These are phyloP conservation scores for Fraxinus excelsior DNA, from an alignment of 257 asterid genomes.

Conservation along the genomic window DNA sequence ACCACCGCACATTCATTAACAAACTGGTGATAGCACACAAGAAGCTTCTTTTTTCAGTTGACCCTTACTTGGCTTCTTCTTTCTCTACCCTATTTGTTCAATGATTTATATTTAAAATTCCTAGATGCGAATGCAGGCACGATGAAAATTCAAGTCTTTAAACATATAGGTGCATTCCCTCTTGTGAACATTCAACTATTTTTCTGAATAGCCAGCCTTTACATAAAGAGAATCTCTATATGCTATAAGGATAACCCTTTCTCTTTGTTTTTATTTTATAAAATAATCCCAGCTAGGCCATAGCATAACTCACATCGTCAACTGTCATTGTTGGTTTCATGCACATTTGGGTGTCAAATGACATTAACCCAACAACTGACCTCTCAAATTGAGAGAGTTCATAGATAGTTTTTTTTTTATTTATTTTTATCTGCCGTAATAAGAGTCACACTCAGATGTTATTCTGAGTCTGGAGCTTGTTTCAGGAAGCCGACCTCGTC, in stretches of 20 bases:
- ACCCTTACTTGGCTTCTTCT: constrained; percentile 10
- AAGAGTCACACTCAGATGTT: constrained; percentile 24
- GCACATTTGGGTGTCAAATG: not conserved
- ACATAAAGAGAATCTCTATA: not conserved
- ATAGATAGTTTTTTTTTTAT: not conserved
- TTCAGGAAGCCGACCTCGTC: constrained; percentile 83
- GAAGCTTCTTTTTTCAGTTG: constrained; percentile 1
- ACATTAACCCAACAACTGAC: not conserved
- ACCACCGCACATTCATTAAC: not conserved
- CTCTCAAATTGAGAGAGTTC: not conserved
- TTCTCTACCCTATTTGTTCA: constrained; percentile 15
- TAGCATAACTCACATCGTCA: not conserved
- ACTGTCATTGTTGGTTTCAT: not conserved
- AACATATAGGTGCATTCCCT: constrained; percentile 6
- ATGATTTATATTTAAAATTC: constrained; percentile 10
- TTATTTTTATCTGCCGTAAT: constrained; percentile 9
- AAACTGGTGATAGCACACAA: not conserved
- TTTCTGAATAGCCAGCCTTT: constrained; percentile 10
- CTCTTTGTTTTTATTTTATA: not conserved
- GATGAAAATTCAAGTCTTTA: not conserved
- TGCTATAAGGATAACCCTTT: not conserved
- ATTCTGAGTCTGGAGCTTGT: constrained; percentile 33
- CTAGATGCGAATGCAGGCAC: constrained; percentile 16
- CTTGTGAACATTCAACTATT: constrained; percentile 6
- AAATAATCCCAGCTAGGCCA: not conserved